Evolutionary conservation across 352 stramenopile species (phyloP), one percentile per base, ranked within the genome.

Genomic region (Pythium coloratum): DNA sequence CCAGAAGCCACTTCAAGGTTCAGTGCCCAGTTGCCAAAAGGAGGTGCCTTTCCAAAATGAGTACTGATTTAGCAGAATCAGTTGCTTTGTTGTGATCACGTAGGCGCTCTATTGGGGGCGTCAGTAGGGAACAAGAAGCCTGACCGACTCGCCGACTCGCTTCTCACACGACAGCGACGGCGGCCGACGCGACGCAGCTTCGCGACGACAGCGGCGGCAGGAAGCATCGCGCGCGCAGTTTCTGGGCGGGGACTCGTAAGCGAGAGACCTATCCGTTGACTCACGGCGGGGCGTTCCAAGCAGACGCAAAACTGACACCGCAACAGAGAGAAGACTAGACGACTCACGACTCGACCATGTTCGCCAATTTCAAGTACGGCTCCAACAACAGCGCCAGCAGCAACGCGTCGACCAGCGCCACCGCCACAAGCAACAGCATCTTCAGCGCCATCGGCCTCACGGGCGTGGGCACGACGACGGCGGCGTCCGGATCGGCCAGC

Each of bases 361-460:
- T 93, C 74, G 83, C 76, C 30, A 80, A 81, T 60, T 80, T 91
- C 71, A 82, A 84, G 61, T 73, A 90, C 24, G 55, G 78, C 44
- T 76, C 68, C 47, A 69, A 62, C 63, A 85, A 67, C 59, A 77
- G 38, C 42, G 72, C 40, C 69, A 78, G 73, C 74, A 66, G 50
- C 42, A 66, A 56, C 49, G 55, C 64, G 33, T 57, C 33, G 2
- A 59, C 8, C 34, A 62, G 66, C 54, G 56, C 50, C 14, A 44
- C 76, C 34, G 81, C 59, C 69, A 79, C 82, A 24, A 77, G 72
- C 68, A 77, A 70, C 62, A 88, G 80, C 68, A 91, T 93, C 75
- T 93, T 93, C 68, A 81, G 79, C 34, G 68, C 64, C 53, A 77
- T 83, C 36, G 65, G 69, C 0, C 65, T 73, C 49, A 60, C 62